phyloP scores from a whole-genome alignment of 2,329 filamentous ascomycete species.

The Sarocladium oryzae region DNA sequence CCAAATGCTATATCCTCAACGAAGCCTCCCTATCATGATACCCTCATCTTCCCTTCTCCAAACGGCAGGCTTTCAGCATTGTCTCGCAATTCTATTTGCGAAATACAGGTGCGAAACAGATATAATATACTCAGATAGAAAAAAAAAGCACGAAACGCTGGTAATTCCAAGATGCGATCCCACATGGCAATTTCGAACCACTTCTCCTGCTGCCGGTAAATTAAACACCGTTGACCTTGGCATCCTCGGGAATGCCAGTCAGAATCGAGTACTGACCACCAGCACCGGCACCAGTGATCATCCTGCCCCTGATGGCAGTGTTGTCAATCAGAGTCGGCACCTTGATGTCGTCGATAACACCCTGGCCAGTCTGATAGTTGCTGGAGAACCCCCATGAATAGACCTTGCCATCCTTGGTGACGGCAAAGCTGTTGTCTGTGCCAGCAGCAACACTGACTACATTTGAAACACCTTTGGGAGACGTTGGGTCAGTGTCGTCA shows the following conservation, averaged over 20 bases:
- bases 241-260: constrained; percentile 34
- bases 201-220: background rate
- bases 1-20: background rate
- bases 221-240: constrained; percentile 24
- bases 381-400: constrained; percentile 77
- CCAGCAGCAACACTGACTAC: constrained; percentile 53
- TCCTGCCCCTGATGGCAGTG: constrained; percentile 68
- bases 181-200: background rate
- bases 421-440: constrained; percentile 67
- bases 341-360: constrained; percentile 71
- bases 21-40: background rate
- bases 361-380: constrained; percentile 74
- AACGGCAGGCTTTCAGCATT: too few relatives aligned
- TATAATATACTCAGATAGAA: too few relatives aligned
- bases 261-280: constrained; percentile 77
- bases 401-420: constrained; percentile 63
- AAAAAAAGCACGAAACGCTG: background rate
- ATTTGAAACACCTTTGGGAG: constrained; percentile 39
- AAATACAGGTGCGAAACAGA: background rate
- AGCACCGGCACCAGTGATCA: constrained; percentile 72
- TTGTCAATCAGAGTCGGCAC: constrained; percentile 78
- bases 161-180: background rate
- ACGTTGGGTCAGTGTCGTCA: background rate
- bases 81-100: background rate
- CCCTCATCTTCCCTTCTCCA: background rate